phyloP scores from a whole-genome alignment of 75 land plant species.

The Sequoiadendron giganteum region DNA sequence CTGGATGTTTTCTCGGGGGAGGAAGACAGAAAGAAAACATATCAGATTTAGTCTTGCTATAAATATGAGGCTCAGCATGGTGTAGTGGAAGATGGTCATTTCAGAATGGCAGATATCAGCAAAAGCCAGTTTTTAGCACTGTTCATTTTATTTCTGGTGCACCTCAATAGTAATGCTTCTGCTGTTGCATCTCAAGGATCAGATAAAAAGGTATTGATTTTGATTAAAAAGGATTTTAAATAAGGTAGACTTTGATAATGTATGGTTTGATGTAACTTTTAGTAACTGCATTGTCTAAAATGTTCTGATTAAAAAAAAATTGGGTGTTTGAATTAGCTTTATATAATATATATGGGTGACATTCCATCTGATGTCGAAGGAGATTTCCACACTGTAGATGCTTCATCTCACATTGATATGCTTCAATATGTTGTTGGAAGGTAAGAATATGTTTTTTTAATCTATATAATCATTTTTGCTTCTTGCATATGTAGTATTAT shows the following conservation, averaged over 20 bases:
- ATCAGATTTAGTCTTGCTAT: too few relatives aligned
- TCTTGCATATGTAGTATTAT: too few relatives aligned
- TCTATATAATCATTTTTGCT: background rate
- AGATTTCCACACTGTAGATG: background rate
- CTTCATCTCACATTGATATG: background rate
- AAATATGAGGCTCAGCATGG: too few relatives aligned
- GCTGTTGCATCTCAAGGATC: background rate
- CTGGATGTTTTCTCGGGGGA: too few relatives aligned
- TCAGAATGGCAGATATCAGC: too few relatives aligned
- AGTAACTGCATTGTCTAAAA: background rate
- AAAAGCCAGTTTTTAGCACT: too few relatives aligned
- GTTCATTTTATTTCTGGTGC: too few relatives aligned
- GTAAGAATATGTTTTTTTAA: background rate
- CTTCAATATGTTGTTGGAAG: background rate
- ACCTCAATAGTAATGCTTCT: background rate
- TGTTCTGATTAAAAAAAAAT: background rate
- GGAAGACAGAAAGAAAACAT: too few relatives aligned
- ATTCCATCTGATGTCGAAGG: background rate
- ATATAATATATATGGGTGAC: constrained; percentile 2
- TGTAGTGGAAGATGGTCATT: too few relatives aligned
- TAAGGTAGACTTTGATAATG: background rate
- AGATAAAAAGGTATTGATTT: background rate
- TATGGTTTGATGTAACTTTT: too few relatives aligned
- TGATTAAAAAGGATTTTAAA: too few relatives aligned
- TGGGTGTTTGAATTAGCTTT: background rate